Conservation (phyloP, 495 filamentous ascomycete genomes). For the Bacidia rubella region DNA sequence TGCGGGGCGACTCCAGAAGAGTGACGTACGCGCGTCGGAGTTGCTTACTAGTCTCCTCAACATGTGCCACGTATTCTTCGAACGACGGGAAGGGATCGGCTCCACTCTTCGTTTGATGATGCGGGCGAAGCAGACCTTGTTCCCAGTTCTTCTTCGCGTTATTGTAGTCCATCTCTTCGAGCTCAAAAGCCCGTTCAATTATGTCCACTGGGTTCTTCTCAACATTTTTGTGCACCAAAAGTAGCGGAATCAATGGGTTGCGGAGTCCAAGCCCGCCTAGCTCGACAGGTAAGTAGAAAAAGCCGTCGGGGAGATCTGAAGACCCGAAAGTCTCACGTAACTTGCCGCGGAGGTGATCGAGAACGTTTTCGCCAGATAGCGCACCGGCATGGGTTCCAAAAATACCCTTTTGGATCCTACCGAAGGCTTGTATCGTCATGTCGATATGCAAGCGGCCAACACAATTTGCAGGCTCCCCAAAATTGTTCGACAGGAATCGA, state of each 20-base stretch:
- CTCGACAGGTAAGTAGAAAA: slow-evolving; percentile 38
- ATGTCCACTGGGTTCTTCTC: slow-evolving; percentile 21
- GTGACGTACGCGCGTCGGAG: slow-evolving; percentile 18
- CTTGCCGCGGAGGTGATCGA: slow-evolving; percentile 35
- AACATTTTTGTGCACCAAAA: slow-evolving; percentile 27
- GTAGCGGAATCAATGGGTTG: slow-evolving; percentile 38
- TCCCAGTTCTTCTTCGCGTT: slow-evolving; percentile 23
- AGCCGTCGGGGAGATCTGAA: slow-evolving; percentile 42
- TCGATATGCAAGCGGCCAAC: slow-evolving; percentile 44
- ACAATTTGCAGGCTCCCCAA: slow-evolving; percentile 43
- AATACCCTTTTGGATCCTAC: slow-evolving; percentile 37
- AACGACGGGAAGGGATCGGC: slow-evolving; percentile 32
- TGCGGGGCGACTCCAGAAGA: slow-evolving; percentile 16
- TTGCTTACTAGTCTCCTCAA: slow-evolving; percentile 23
- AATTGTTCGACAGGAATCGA: slow-evolving; percentile 45
- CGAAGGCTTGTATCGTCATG: slow-evolving; percentile 36
- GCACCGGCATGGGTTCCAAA: slow-evolving; percentile 23
- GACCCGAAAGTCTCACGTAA: slow-evolving; percentile 37
- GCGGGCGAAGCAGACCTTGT: background rate
- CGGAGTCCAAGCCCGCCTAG: slow-evolving; percentile 42
- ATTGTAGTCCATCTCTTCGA: slow-evolving; percentile 28
- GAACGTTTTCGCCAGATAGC: slow-evolving; percentile 28
- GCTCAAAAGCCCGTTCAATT: slow-evolving; percentile 24
- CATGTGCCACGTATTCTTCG: slow-evolving; percentile 33
- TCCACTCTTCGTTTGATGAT: background rate